phyloP scores from a whole-genome alignment of 805 yeast genomes.

The Metschnikowia matae region DNA sequence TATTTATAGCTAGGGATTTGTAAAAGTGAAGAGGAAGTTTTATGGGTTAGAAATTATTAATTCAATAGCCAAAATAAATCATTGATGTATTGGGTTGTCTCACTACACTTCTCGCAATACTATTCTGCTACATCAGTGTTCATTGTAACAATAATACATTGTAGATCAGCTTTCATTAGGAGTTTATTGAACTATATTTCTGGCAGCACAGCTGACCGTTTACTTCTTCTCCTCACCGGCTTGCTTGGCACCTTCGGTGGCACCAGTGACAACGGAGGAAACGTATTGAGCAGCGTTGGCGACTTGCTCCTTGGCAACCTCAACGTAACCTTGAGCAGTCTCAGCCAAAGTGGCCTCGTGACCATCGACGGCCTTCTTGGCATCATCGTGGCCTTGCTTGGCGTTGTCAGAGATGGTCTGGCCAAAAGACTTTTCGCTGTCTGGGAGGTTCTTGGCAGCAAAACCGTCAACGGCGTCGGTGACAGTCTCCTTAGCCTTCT shows the following conservation, averaged over 20 bases:
- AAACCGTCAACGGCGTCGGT: conserved; percentile 65
- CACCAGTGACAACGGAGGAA: conserved; percentile 51
- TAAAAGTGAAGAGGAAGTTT: too few relatives aligned
- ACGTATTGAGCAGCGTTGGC: conserved; percentile 56
- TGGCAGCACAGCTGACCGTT: not conserved
- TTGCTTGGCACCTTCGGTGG: conserved; percentile 48
- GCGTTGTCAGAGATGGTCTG: conserved; percentile 68
- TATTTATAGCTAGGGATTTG: too few relatives aligned
- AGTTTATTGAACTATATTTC: not conserved
- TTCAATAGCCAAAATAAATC: too few relatives aligned
- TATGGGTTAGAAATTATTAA: too few relatives aligned
- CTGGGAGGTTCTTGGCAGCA: conserved; percentile 59
- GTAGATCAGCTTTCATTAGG: not conserved
- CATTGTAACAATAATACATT: not conserved
- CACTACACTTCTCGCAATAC: too few relatives aligned
- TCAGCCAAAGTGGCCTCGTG: conserved; percentile 33
- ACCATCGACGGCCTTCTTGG: conserved; percentile 27
- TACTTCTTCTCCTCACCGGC: conserved; percentile 28
- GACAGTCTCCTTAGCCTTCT: conserved; percentile 66
- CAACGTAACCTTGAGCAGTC: conserved; percentile 45
- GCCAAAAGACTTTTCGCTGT: conserved; percentile 59
- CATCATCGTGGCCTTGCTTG: conserved; percentile 53
- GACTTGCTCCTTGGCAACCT: conserved; percentile 52
- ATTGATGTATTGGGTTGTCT: too few relatives aligned
- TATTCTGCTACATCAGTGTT: too few relatives aligned